These are phyloP conservation scores for Terfezia claveryi DNA, from an alignment of 495 filamentous ascomycete genomes.

Conservation along the genomic window DNA sequence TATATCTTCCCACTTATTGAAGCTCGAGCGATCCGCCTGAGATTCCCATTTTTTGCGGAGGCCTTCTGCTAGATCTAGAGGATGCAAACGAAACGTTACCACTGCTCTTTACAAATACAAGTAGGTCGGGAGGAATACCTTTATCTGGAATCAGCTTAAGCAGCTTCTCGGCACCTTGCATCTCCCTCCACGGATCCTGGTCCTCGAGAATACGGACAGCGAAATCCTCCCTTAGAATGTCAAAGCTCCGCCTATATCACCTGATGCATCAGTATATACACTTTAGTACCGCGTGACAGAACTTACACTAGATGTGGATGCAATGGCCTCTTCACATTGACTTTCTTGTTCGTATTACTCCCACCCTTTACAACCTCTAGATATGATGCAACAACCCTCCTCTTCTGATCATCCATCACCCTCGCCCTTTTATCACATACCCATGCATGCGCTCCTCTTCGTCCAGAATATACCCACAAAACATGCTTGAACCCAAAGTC, in stretches of 20 bases:
- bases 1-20: conserved; percentile 82
- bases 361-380: conserved; percentile 71
- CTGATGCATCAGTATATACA: neutral
- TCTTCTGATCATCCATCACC: conserved; percentile 57
- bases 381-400: conserved; percentile 66
- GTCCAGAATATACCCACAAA: conserved; percentile 93
- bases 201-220: conserved; percentile 52
- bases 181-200: conserved; percentile 64
- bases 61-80: conserved; percentile 36
- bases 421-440: conserved; percentile 83
- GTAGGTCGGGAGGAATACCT: conserved; percentile 1
- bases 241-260: conserved; percentile 46
- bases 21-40: conserved; percentile 47
- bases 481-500: conserved; percentile 95
- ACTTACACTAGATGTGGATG: conserved; percentile 66
- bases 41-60: conserved; percentile 80
- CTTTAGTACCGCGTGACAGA: neutral
- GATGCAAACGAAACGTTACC: neutral
- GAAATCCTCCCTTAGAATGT: conserved; percentile 60
- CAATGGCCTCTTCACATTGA: conserved; percentile 63
- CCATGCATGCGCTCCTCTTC: conserved; percentile 93
- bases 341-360: conserved; percentile 63
- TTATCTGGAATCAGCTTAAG: conserved; percentile 60
- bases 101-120: neutral
- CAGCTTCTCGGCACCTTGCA: conserved; percentile 47